These are phyloP conservation scores for Dalbergia cochinchinensis DNA, from an alignment of 306 rosid genomes.

Conservation along the genomic window DNA sequence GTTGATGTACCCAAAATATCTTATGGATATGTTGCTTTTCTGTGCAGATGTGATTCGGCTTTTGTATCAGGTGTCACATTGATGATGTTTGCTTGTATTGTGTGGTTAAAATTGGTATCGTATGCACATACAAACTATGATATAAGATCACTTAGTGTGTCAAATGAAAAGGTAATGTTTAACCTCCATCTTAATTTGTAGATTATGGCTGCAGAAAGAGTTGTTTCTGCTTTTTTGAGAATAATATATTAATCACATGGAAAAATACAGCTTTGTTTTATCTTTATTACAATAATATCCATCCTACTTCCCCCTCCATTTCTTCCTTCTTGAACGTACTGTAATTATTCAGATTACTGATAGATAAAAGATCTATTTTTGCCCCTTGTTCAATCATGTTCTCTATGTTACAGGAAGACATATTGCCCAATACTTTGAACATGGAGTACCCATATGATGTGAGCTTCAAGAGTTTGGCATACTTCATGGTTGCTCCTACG, in stretches of 20 bases:
- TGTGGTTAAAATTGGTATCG: conserved; percentile 90
- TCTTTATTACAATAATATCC: conserved; percentile 20
- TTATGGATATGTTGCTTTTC: conserved; percentile 29
- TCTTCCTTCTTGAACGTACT: conserved; percentile 31
- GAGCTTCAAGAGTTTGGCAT: conserved; percentile 72
- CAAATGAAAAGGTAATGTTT: conserved; percentile 67
- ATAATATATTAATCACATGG: conserved; percentile 24
- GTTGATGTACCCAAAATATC: conserved; percentile 21
- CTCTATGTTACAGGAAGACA: conserved; percentile 54
- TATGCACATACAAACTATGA: conserved; percentile 86
- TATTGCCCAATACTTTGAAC: conserved; percentile 36
- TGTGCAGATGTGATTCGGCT: conserved; percentile 85
- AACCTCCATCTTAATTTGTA: conserved; percentile 22
- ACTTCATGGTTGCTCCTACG: conserved; percentile 98
- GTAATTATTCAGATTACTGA: conserved; percentile 30
- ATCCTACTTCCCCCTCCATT: background rate
- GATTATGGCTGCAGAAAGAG: background rate
- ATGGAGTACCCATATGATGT: conserved; percentile 56
- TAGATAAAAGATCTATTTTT: conserved; percentile 2
- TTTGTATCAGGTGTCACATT: conserved; percentile 77
- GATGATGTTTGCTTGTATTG: conserved; percentile 91
- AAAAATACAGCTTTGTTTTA: conserved; percentile 9
- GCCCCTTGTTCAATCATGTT: conserved; percentile 40
- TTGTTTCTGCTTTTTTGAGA: background rate
- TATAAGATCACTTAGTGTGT: conserved; percentile 61